A percentile compares a stretch with the other conserved stretches of the same genome.
Evolutionary conservation across 352 stramenopile genomes (phyloP).

Genomic region (Phytophthora capsici): DNA sequence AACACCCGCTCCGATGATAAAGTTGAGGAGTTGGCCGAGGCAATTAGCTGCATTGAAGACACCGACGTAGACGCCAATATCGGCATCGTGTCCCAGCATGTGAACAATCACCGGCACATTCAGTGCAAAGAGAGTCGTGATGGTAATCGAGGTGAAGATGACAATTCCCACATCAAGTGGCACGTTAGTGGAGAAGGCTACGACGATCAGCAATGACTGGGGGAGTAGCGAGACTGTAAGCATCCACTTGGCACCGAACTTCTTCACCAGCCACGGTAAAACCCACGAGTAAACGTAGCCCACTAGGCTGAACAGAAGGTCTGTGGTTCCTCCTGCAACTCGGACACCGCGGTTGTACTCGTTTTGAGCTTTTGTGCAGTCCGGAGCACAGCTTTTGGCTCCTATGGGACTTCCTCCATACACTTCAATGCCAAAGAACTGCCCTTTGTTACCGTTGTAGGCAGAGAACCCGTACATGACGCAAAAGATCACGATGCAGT

Average conservation of each 20-base stretch:
- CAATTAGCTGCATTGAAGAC: slow-evolving; percentile 35
- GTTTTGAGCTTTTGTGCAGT: slow-evolving; percentile 43
- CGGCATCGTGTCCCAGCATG: slow-evolving; percentile 18
- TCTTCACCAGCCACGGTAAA: slow-evolving; percentile 46
- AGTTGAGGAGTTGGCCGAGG: slow-evolving; percentile 33
- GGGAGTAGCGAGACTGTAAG: slow-evolving; percentile 21
- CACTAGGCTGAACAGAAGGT: slow-evolving; percentile 50
- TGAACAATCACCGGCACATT: slow-evolving; percentile 36
- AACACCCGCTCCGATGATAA: slow-evolving; percentile 21
- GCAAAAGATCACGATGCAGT: slow-evolving; percentile 53
- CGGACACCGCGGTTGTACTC: slow-evolving; percentile 44
- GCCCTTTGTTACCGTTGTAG: slow-evolving; percentile 57
- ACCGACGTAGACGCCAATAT: slow-evolving; percentile 33
- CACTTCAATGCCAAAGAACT: slow-evolving; percentile 32
- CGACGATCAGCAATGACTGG: slow-evolving; percentile 20
- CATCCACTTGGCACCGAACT: slow-evolving; percentile 35
- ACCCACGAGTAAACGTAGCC: slow-evolving; percentile 52
- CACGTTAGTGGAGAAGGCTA: slow-evolving; percentile 21
- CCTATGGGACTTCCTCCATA: slow-evolving; percentile 20
- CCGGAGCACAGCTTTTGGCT: slow-evolving; percentile 25
- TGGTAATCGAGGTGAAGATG: slow-evolving; percentile 21
- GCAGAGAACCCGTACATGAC: slow-evolving; percentile 55
- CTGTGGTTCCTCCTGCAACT: slow-evolving; percentile 39
- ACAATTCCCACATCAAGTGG: slow-evolving; percentile 25
- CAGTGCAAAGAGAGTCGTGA: slow-evolving; percentile 23